A percentile compares a stretch with the other conserved stretches of the same genome.
Evolutionary conservation across 1,284 basidiomycete genomes (phyloP).

Genomic region (Heliocybe sulcata): DNA sequence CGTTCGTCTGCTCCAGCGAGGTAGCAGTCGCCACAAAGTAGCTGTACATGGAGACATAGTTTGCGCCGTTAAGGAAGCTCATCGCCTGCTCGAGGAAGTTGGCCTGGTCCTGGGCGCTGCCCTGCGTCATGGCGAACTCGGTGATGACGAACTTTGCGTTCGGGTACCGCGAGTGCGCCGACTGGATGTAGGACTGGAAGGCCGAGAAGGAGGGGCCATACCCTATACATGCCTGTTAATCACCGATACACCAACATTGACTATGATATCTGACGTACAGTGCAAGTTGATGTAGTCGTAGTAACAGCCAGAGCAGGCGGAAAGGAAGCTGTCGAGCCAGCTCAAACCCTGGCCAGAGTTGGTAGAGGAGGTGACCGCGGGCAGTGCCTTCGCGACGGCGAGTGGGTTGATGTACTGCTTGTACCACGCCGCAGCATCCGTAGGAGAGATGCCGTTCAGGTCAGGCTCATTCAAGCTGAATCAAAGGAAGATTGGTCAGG

Average conservation of each 20-base stretch:
- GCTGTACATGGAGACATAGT: constrained; percentile 1
- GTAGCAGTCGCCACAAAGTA: constrained; percentile 1
- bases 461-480: constrained; percentile 8
- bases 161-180: constrained; percentile 5
- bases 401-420: constrained; percentile 8
- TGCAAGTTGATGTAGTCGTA: constrained; percentile 18
- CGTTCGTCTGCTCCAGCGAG: not conserved
- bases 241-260: not conserved
- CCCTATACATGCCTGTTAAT: not conserved
- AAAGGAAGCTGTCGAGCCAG: constrained; percentile 14
- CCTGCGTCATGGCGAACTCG: constrained; percentile 2
- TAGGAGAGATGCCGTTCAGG: constrained; percentile 8
- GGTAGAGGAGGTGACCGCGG: constrained; percentile 13
- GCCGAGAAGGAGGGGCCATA: constrained; percentile 4
- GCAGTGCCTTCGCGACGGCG: constrained; percentile 16
- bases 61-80: not conserved
- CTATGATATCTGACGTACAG: constrained; percentile 1
- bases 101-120: not conserved
- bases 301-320: constrained; percentile 15
- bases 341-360: constrained; percentile 13
- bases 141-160: constrained; percentile 2
- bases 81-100: not conserved
- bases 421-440: constrained; percentile 11
- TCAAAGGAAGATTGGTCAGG: no score
- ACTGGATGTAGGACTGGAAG: constrained; percentile 6